Conservation (phyloP, 1,284 basidiomycete genomes). For the Fomitopsis schrenkii region DNA sequence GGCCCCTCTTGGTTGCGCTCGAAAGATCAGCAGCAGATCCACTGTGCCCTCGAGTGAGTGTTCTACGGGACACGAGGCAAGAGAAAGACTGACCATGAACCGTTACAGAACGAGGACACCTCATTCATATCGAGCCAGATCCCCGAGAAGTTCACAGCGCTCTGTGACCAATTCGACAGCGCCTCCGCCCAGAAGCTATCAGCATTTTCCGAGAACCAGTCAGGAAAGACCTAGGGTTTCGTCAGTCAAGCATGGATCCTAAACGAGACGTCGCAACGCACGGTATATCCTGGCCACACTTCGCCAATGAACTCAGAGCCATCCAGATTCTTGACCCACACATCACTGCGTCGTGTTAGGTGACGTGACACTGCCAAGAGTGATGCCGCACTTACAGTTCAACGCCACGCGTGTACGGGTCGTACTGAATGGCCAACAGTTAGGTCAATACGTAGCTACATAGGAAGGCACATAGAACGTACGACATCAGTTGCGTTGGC, state of each 20-base stretch:
- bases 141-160: constrained; percentile 60
- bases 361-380: no score
- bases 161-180: constrained; percentile 49
- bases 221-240: constrained; percentile 46
- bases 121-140: constrained; percentile 83
- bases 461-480: constrained; percentile 9
- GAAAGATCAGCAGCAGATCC: background rate
- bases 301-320: constrained; percentile 63
- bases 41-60: no score
- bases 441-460: background rate
- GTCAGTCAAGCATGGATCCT: background rate
- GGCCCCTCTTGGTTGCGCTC: constrained; percentile 31
- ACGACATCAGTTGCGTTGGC: constrained; percentile 28
- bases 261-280: constrained; percentile 13
- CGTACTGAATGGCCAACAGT: background rate
- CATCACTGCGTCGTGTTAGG: no score
- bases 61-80: no score
- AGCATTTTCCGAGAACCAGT: constrained; percentile 64
- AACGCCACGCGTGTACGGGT: background rate
- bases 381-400: background rate
- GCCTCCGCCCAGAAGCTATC: constrained; percentile 30
- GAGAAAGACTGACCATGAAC: constrained; percentile 47
- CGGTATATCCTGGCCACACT: constrained; percentile 57
- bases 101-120: constrained; percentile 57
- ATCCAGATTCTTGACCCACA: constrained; percentile 34